Evolutionary conservation across 805 yeast species (phyloP).

Genomic region (Kodamaea lidongshanica): DNA sequence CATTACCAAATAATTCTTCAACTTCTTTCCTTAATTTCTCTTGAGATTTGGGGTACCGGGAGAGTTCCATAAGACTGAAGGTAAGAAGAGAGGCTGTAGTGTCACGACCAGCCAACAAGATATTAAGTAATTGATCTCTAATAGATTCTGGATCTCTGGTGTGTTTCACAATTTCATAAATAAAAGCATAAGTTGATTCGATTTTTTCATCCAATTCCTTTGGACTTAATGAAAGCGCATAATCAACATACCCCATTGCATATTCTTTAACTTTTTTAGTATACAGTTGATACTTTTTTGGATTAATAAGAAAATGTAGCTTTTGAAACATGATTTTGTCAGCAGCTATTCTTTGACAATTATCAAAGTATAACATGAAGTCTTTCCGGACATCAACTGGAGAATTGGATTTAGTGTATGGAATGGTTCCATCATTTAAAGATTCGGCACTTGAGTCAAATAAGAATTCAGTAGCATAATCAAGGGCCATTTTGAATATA

Average conservation of each 20-base stretch:
- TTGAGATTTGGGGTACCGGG: constrained; percentile 34
- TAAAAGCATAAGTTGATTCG: constrained; percentile 37
- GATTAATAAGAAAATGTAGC: constrained; percentile 13
- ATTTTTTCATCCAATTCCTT: constrained; percentile 24
- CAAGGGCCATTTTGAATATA: constrained; percentile 11
- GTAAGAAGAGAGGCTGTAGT: constrained; percentile 47
- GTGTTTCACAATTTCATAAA: constrained; percentile 41
- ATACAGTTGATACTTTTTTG: constrained; percentile 12
- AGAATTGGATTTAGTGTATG: constrained; percentile 2
- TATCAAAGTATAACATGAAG: constrained; percentile 16
- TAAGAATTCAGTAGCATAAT: constrained; percentile 15
- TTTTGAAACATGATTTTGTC: constrained; percentile 14
- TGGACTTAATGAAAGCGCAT: constrained; percentile 25
- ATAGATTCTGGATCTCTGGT: constrained; percentile 42
- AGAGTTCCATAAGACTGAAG: constrained; percentile 38
- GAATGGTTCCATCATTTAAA: constrained; percentile 8
- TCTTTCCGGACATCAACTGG: constrained; percentile 9
- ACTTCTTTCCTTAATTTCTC: constrained; percentile 32
- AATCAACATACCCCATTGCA: constrained; percentile 33
- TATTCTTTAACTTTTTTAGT: constrained; percentile 20
- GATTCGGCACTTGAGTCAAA: constrained; percentile 10
- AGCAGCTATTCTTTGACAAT: constrained; percentile 14
- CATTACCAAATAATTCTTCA: constrained; percentile 22
- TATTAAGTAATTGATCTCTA: constrained; percentile 44
- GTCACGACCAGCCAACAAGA: constrained; percentile 49